A percentile compares a stretch with the other conserved stretches of the same genome.
These are phyloP conservation scores for Areca catechu DNA, from an alignment of 176 grass and related monocot genomes.

Conservation along the genomic window DNA sequence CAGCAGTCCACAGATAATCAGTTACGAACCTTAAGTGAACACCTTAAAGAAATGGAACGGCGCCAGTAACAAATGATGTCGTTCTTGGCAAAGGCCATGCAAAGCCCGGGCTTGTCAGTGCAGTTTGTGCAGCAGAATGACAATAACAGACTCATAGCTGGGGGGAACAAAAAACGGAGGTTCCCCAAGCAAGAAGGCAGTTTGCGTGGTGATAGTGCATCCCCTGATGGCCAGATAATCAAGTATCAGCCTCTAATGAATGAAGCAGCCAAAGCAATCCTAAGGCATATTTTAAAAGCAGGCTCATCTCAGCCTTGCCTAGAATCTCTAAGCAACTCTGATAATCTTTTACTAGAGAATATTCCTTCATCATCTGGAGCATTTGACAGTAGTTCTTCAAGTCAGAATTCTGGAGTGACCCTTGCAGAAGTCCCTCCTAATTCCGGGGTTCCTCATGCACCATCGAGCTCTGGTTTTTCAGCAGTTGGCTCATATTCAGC, in stretches of 20 bases:
- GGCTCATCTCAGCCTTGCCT: slow-evolving; percentile 38
- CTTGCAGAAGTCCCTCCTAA: slow-evolving; percentile 55
- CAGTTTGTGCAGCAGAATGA: slow-evolving; percentile 93
- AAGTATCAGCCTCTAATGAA: slow-evolving; percentile 92
- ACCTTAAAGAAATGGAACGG: slow-evolving; percentile 87
- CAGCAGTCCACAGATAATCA: slow-evolving; percentile 86
- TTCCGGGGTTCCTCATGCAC: slow-evolving; percentile 34
- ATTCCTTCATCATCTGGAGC: slow-evolving; percentile 34
- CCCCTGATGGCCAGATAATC: slow-evolving; percentile 73
- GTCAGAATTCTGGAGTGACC: slow-evolving; percentile 63
- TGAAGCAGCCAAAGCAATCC: slow-evolving; percentile 86
- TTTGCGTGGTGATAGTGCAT: slow-evolving; percentile 28
- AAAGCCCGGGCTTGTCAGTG: slow-evolving; percentile 67
- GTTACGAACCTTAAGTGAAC: slow-evolving; percentile 67
- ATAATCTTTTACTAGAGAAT: slow-evolving; percentile 47
- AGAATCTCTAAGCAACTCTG: slow-evolving; percentile 36
- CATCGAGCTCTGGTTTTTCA: slow-evolving; percentile 54
- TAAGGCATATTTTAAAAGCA: slow-evolving; percentile 77
- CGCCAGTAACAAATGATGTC: slow-evolving; percentile 93
- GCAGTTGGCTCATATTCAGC: slow-evolving; percentile 38
- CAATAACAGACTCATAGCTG: slow-evolving; percentile 51
- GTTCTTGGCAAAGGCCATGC: slow-evolving; percentile 90
- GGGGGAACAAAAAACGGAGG: slow-evolving; percentile 67
- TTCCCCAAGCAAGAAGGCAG: slow-evolving; percentile 57
- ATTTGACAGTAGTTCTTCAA: slow-evolving; percentile 44